phyloP scores from a whole-genome alignment of 1,284 basidiomycete species.

The Volvariella volvacea region DNA sequence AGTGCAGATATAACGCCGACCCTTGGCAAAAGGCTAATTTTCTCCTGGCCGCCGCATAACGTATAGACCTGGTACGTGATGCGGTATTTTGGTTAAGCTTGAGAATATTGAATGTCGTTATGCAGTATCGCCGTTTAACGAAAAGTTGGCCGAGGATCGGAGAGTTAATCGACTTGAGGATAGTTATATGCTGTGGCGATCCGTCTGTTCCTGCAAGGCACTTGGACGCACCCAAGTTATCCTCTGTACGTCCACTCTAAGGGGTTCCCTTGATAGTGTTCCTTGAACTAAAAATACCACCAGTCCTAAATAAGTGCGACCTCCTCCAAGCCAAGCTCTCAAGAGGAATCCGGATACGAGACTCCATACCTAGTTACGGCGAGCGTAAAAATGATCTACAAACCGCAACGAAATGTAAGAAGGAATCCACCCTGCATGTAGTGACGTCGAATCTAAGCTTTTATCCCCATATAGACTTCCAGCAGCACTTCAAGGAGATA shows the following conservation, averaged over 20 bases:
- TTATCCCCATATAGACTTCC: slow-evolving; percentile 42
- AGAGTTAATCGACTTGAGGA: slow-evolving; percentile 67
- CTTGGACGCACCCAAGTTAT: slow-evolving; percentile 57
- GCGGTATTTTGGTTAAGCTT: not conserved
- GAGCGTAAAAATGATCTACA: slow-evolving; percentile 51
- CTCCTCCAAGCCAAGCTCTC: slow-evolving; percentile 60
- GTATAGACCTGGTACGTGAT: not conserved
- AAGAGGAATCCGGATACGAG: slow-evolving; percentile 50
- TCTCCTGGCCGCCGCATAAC: not conserved
- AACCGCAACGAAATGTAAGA: slow-evolving; percentile 54
- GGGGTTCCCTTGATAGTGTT: not conserved
- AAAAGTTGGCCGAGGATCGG: slow-evolving; percentile 61
- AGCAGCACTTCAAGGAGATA: slow-evolving; percentile 62
- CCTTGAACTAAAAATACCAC: slow-evolving; percentile 8
- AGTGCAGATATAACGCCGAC: slow-evolving; percentile 12
- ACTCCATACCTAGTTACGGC: slow-evolving; percentile 57
- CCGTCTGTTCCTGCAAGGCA: slow-evolving; percentile 57
- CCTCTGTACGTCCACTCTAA: slow-evolving; percentile 25
- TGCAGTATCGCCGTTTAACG: slow-evolving; percentile 66
- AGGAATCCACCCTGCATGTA: slow-evolving; percentile 6
- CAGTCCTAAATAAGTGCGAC: slow-evolving; percentile 63
- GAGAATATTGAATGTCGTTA: slow-evolving; percentile 8
- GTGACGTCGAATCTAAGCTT: not conserved
- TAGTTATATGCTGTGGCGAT: slow-evolving; percentile 65
- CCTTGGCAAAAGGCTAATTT: slow-evolving; percentile 7